Evolutionary conservation across 768 basidiomycete species (phyloP).

Genomic region (Pleurotus djamor): DNA sequence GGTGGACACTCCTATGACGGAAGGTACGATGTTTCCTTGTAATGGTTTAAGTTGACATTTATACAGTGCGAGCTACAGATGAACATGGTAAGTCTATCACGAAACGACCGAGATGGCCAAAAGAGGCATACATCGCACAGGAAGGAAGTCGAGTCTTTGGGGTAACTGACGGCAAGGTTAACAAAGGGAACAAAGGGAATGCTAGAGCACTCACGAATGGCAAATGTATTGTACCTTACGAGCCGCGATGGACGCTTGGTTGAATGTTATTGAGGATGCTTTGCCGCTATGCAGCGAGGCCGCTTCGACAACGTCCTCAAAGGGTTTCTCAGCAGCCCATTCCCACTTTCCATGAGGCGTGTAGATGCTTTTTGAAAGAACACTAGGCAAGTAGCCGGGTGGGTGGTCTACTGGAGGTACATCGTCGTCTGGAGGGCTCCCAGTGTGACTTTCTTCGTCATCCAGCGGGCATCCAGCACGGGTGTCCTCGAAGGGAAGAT

Average conservation of each 20-base stretch:
- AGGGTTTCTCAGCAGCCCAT: constrained; percentile 9
- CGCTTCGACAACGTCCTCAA: not conserved
- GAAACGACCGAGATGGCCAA: not conserved
- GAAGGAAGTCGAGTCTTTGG: not conserved
- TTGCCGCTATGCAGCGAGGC: constrained; percentile 5
- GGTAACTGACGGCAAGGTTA: constrained; percentile 5
- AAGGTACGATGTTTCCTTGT: constrained; percentile 52
- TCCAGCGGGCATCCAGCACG: not conserved
- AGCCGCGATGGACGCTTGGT: constrained; percentile 5
- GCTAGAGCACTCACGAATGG: constrained; percentile 8
- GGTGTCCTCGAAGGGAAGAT: not conserved
- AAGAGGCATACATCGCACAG: not conserved
- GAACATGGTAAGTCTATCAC: not conserved
- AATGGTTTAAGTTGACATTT: constrained; percentile 45
- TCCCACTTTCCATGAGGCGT: constrained; percentile 11
- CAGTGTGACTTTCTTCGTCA: not conserved
- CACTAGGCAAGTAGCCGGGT: constrained; percentile 3
- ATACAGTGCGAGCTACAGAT: constrained; percentile 48
- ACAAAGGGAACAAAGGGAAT: not conserved
- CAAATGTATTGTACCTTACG: constrained; percentile 8
- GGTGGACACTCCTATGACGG: constrained; percentile 47
- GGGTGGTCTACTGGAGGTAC: not conserved
- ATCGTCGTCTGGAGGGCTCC: not conserved
- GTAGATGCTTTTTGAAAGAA: constrained; percentile 5
- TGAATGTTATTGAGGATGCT: constrained; percentile 9